Evolutionary conservation across 2,329 filamentous ascomycete species (phyloP).

Genomic region (Penicillium verrucosum): DNA sequence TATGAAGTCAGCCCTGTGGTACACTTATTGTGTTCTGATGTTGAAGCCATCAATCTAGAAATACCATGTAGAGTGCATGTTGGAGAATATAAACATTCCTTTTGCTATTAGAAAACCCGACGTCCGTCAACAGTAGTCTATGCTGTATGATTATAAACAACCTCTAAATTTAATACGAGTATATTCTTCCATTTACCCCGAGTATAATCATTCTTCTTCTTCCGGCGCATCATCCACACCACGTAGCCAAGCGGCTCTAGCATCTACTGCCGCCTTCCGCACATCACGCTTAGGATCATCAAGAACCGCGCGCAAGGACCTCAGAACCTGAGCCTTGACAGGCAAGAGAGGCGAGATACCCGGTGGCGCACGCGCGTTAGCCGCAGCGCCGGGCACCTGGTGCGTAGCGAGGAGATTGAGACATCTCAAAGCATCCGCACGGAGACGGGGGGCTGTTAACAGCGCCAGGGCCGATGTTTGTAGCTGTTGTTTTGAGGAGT

Average conservation of each 20-base stretch:
- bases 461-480: slow-evolving; percentile 12
- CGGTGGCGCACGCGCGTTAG: slow-evolving; percentile 25
- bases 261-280: slow-evolving; percentile 60
- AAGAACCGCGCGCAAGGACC: slow-evolving; percentile 52
- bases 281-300: slow-evolving; percentile 64
- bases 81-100: not conserved
- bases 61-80: not conserved
- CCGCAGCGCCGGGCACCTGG: slow-evolving; percentile 22
- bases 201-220: slow-evolving; percentile 48
- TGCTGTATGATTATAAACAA: not conserved
- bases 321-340: slow-evolving; percentile 56
- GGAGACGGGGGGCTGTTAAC: slow-evolving; percentile 32
- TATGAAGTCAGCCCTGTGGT: not conserved
- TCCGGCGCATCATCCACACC: slow-evolving; percentile 57
- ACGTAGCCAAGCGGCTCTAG: slow-evolving; percentile 58
- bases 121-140: not conserved
- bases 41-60: not conserved
- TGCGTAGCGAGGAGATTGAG: slow-evolving; percentile 36
- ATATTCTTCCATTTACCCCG: not conserved
- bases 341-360: slow-evolving; percentile 51
- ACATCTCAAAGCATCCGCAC: slow-evolving; percentile 37
- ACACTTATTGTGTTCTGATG: not conserved
- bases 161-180: not conserved
- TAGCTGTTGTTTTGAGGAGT: slow-evolving; percentile 48
- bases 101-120: not conserved